Base-by-base conservation (phyloP, 305 asterid species). In the Fraxinus platypoda region DNA sequence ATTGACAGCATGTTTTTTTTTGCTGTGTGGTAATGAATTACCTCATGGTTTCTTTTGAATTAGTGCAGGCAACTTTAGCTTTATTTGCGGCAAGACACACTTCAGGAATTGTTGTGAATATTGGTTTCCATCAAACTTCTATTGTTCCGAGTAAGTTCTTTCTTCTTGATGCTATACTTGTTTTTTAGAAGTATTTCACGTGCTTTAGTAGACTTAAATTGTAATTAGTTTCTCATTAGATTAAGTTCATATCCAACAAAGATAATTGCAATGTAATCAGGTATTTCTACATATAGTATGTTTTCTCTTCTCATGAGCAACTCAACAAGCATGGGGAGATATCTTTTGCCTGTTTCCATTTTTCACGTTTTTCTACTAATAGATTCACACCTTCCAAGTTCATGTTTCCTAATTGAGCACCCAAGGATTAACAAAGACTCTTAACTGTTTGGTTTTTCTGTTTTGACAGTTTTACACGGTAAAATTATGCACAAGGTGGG, bases 121-220 rank as follows among this genome's bases (percentile, higher is more conserved):
- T 94, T 83, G 99, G 99, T 83, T 96, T 96, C 85, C 90, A 96
- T 86, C 98, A 94, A 73, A 94, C 98, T 54, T 90, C 97, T 72
- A 88, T 96, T 85, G 98, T 96, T 83, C 98, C 99, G 86, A 92
- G 99, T 96, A 91, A 87, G 86, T 76, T 77, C 74, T 82, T 78
- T 76, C 70, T 8, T 73, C 70, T 77, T 85, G 35, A 33, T 59
- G 30, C 34, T 80, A 80, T 31, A 26, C 35, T 31, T 37, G 38
- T 66, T 57, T 54, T 68, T 43, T 23, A 23, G 81, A 76, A 70
- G 79, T 80, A 59, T 28, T 75, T 85, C 46, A 30, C 1, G 21
- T 68, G 21, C 35, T 28, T 8, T 26, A 28, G 37, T 68, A 28
- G 21, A 28, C 74, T 35, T 26, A 15, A 66, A 66, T 66, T 26